phyloP scores from a whole-genome alignment of 805 yeast species.

The Metschnikowia anglica region DNA sequence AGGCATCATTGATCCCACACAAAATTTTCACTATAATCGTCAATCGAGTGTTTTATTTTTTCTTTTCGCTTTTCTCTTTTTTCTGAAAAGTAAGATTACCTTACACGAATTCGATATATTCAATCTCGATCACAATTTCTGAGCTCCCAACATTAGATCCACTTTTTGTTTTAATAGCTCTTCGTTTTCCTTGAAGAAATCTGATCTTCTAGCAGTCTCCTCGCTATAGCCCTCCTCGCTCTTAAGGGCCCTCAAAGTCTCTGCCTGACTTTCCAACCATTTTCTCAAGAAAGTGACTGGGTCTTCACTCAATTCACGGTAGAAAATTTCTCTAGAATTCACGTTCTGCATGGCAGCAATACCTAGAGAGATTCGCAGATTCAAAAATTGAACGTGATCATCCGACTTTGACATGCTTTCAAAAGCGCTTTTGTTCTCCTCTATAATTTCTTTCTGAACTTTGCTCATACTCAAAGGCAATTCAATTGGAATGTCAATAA shows the following conservation, averaged over 20 bases:
- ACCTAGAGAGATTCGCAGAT: slow-evolving; percentile 47
- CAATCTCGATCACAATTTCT: slow-evolving; percentile 13
- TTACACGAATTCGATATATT: not conserved
- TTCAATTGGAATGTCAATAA: slow-evolving; percentile 63
- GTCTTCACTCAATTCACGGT: slow-evolving; percentile 65
- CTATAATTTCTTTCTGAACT: slow-evolving; percentile 39
- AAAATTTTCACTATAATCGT: no score
- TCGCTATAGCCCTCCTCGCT: slow-evolving; percentile 91
- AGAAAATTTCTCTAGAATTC: slow-evolving; percentile 73
- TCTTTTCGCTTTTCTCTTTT: no score
- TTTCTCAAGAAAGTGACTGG: slow-evolving; percentile 74
- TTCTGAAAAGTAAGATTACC: not conserved
- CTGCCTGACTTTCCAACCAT: slow-evolving; percentile 78
- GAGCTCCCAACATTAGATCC: slow-evolving; percentile 64
- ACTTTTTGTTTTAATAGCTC: slow-evolving; percentile 70
- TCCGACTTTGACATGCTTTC: slow-evolving; percentile 46
- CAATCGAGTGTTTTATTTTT: no score
- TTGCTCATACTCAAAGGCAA: slow-evolving; percentile 38
- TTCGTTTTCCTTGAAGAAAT: slow-evolving; percentile 71
- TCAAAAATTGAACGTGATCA: slow-evolving; percentile 41
- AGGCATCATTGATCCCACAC: no score
- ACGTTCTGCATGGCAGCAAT: slow-evolving; percentile 54
- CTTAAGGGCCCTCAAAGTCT: slow-evolving; percentile 78
- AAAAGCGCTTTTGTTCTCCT: slow-evolving; percentile 39
- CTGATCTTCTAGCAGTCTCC: slow-evolving; percentile 81